A percentile compares a stretch with the other conserved stretches of the same genome.
phyloP scores from a whole-genome alignment of 2,329 filamentous ascomycete genomes.

The Aspergillus pseudonomiae region DNA sequence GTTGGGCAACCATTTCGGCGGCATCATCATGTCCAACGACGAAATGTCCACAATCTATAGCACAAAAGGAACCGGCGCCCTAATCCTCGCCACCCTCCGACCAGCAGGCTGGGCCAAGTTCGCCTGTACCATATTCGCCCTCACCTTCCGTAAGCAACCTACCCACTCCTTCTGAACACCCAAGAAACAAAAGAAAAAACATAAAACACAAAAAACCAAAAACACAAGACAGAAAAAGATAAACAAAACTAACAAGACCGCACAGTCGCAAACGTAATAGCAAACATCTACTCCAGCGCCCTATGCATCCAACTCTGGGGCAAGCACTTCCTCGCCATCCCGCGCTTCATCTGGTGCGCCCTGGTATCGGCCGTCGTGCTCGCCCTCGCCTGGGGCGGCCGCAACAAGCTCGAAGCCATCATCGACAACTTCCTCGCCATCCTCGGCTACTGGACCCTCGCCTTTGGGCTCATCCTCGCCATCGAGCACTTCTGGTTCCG shows the following conservation, averaged over 20 bases:
- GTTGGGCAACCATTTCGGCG: conserved; percentile 6
- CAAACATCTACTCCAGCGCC: conserved; percentile 24
- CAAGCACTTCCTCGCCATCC: conserved; percentile 22
- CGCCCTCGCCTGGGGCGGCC: conserved; percentile 22
- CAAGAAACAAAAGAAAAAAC: too few species aligned
- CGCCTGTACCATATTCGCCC: conserved; percentile 6
- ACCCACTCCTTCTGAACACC: neutral
- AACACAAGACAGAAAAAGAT: neutral
- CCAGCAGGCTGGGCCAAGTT: conserved; percentile 6
- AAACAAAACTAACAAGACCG: neutral
- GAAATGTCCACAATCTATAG: neutral
- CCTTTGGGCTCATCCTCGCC: conserved; percentile 21
- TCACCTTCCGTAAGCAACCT: conserved; percentile 11
- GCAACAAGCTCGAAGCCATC: conserved; percentile 21
- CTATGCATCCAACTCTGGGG: conserved; percentile 25
- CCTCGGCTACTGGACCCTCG: conserved; percentile 27
- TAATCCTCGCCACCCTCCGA: conserved; percentile 1
- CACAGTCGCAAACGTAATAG: conserved; percentile 19
- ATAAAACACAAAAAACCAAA: too few species aligned
- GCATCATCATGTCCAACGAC: neutral
- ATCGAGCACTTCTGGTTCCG: conserved; percentile 25
- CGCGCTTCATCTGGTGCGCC: conserved; percentile 25
- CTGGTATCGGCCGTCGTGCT: conserved; percentile 17
- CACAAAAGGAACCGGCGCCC: neutral
- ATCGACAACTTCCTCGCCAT: conserved; percentile 23